Base-by-base conservation (phyloP, 225 moss, liverwort and hornwort species). In the Physcomitrellopsis africana region DNA sequence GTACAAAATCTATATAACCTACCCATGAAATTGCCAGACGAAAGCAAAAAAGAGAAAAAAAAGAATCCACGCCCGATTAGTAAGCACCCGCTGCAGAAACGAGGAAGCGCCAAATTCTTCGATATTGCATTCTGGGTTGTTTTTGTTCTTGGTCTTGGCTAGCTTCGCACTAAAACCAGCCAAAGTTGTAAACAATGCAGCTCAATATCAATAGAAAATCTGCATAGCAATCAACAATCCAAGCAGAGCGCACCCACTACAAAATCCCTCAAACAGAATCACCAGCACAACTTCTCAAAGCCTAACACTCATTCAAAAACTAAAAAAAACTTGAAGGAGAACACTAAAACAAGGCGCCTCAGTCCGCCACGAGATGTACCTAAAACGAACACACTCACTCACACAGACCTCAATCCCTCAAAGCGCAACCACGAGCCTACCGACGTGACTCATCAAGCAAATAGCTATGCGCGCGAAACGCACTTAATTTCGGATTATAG, bases 21-120 rank as follows among this genome's bases (percentile, higher is more conserved):
- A 41, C 10, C 16, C 62, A 53, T 69, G 43, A 65, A 70, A 56
- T 10, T 3, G 11, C 41, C 52, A 44, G 69, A 67, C 26, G 9
- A 19, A 48, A 44, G 22, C 32, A 9, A 29, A 32, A 18, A 57
- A 37, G 10, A 22, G 49, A 8, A 0, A 19, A 32, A 3, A 3
- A 67, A 61, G 8, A 23, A 18, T 0, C 22, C 24, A 13, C 14
- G 3, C n/a, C 46, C n/a, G n/a, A 43, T 26, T 60, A 48, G 4
- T 37, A 4, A 53, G 43, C 10, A 69, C 82, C 81, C 32, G 4
- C 32, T 71, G 66, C n/a, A 3, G 46, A 60, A 66, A 27, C 17
- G n/a, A 10, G 20, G 8, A 32, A 57, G 9, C 57, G 1, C 19
- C 63, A 59, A 69, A 51, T 8, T 6, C 43, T 10, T 18, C 51